A percentile compares a stretch with the other conserved stretches of the same genome.
Evolutionary conservation across 352 stramenopile genomes (phyloP).

Genomic region (Globisporangium recalcitrans): DNA sequence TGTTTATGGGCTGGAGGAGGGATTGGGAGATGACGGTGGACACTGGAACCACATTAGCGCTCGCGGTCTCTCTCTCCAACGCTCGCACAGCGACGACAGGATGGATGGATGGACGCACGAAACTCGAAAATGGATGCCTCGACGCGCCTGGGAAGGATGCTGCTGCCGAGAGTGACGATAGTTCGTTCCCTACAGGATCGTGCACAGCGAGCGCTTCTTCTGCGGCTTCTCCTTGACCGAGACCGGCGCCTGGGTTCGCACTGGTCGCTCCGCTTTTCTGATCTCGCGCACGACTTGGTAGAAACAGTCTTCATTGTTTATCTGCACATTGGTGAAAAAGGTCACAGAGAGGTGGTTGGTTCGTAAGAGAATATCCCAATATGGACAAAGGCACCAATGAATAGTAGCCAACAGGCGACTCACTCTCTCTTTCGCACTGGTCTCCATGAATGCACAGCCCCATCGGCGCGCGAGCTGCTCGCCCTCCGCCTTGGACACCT

Average conservation of each 20-base stretch:
- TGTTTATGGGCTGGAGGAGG: neutral
- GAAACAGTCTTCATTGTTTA: slow-evolving; percentile 89
- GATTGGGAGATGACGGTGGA: neutral
- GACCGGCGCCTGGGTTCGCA: slow-evolving; percentile 32
- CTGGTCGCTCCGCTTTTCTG: slow-evolving; percentile 67
- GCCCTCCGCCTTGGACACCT: slow-evolving; percentile 64
- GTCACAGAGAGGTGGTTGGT: too few species aligned
- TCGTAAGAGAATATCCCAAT: too few species aligned
- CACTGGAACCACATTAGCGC: neutral
- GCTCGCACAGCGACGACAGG: neutral
- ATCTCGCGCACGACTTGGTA: slow-evolving; percentile 88
- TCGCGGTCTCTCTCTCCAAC: neutral
- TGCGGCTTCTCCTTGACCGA: slow-evolving; percentile 48
- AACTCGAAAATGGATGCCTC: neutral
- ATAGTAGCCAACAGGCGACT: too few species aligned
- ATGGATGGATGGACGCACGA: neutral
- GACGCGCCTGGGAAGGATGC: neutral
- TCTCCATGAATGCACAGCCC: slow-evolving; percentile 87
- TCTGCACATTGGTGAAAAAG: slow-evolving; percentile 23
- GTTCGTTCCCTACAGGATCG: slow-evolving; percentile 28
- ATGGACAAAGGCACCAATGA: too few species aligned
- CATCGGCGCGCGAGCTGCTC: slow-evolving; percentile 64
- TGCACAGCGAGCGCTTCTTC: slow-evolving; percentile 55
- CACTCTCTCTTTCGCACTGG: slow-evolving; percentile 84
- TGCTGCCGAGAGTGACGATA: too few species aligned